Evolutionary conservation across 164 flowering plant species (phyloP).

Genomic region (Akebia trifoliata): DNA sequence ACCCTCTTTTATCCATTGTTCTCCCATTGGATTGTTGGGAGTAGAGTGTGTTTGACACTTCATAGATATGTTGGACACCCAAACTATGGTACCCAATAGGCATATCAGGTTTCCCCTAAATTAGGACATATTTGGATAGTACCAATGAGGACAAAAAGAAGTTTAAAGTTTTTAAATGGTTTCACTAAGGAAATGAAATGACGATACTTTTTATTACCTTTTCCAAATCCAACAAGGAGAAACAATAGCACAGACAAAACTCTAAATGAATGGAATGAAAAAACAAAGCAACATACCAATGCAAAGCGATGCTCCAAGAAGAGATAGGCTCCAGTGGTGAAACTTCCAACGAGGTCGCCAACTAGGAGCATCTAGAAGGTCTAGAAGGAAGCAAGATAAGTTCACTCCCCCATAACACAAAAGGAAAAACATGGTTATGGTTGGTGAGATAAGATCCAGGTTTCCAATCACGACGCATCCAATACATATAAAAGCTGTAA

Average conservation of each 20-base stretch:
- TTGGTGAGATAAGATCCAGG: conserved; percentile 90
- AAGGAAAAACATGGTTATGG: conserved; percentile 94
- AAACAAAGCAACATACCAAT: conserved; percentile 49
- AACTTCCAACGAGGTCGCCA: conserved; percentile 99
- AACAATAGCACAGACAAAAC: no score
- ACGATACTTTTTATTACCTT: neutral
- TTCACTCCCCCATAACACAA: conserved; percentile 95
- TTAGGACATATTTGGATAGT: no score
- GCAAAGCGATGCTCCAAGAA: conserved; percentile 87
- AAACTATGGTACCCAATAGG: no score
- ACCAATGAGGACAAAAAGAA: no score
- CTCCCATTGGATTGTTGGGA: no score
- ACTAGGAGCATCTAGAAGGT: conserved; percentile 99
- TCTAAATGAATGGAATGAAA: no score
- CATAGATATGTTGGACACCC: no score
- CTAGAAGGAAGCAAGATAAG: conserved; percentile 94
- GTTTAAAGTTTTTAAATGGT: no score
- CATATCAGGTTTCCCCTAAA: no score
- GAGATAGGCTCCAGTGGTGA: conserved; percentile 99
- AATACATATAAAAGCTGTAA: conserved; percentile 83
- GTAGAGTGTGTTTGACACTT: no score
- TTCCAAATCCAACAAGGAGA: no score
- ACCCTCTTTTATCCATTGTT: no score
- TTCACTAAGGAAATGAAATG: neutral
- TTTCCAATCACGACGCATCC: conserved; percentile 90